phyloP scores from a whole-genome alignment of 2,329 filamentous ascomycete genomes.

The Ophiostoma novo-ulmi region DNA sequence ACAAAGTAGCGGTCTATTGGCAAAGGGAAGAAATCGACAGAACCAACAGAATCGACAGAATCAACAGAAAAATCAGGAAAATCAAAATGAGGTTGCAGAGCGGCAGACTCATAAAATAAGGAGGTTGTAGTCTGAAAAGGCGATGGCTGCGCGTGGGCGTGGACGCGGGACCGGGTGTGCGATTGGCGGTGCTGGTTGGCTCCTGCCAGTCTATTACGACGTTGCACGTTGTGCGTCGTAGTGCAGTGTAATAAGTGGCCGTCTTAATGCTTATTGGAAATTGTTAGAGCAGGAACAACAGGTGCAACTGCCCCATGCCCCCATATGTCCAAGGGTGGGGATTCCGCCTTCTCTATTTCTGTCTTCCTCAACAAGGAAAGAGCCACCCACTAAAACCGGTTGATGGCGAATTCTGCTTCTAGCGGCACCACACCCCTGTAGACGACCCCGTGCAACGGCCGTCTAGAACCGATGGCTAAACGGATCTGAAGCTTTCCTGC shows the following conservation, averaged over 20 bases:
- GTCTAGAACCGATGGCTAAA: conserved; percentile 21
- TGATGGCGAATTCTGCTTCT: conserved; percentile 8
- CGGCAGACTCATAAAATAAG: conserved; percentile 19
- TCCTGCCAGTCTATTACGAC: conserved; percentile 19
- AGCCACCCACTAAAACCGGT: conserved; percentile 15
- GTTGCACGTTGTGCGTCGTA: conserved; percentile 11
- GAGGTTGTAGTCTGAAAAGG: conserved; percentile 22
- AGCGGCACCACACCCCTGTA: conserved; percentile 9
- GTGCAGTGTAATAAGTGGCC: neutral
- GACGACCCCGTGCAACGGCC: conserved; percentile 18
- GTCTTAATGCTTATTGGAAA: neutral
- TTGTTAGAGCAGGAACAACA: neutral
- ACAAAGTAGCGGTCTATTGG: neutral
- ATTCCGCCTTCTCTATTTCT: conserved; percentile 3
- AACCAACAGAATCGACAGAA: neutral
- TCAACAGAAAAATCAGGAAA: neutral
- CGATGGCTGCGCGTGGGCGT: conserved; percentile 20
- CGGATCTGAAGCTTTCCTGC: conserved; percentile 13
- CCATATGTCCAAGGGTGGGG: neutral
- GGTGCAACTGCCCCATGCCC: neutral
- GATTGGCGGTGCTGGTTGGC: conserved; percentile 22
- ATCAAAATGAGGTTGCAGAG: neutral
- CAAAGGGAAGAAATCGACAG: neutral
- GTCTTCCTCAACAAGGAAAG: conserved; percentile 9
- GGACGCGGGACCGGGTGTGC: conserved; percentile 12